Evolutionary conservation across 2,329 filamentous ascomycete species (phyloP), one percentile per base, ranked within the genome.

Genomic region (Cladosporium sp.): DNA sequence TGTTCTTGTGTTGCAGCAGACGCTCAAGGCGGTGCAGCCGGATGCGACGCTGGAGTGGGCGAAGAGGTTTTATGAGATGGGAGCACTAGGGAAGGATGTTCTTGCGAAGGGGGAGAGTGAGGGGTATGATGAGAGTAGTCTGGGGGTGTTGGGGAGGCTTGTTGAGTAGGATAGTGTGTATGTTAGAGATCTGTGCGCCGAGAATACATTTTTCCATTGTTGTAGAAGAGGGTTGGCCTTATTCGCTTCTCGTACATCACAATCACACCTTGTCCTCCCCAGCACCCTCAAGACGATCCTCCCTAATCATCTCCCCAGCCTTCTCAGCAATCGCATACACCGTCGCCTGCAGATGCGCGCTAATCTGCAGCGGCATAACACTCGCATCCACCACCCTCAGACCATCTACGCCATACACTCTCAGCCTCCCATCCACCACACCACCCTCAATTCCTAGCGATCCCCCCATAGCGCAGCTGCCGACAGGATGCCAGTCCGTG

Each of bases 1-100:
- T 76, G 92, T 97, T 58, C 85, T 97, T 26, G 95, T 99, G 48
- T 82, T 99, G 60, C 94, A 98, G 79, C 95, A 99, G 76, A 97
- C 97, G 73, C 86, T 99, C 64, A 97, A 97, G 81, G 39, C 96
- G 70, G 89, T 99, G 62, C 92, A 95, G 77, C 83, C 86, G 1
- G 85, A 85, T 10, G 89, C 91, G 3, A 84, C 86, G 65, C 81
- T 94, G 30, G 82, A 83, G 4, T 81, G 86, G 39, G 86, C 89
- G 0, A 84, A 86, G 23, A 84, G 86, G 66, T 94, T 90, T 79
- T 93, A 88, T 73, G 83, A 85, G 23, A 77, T 94, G 43, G 92
- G 86, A 74, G 89, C 89, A 5, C 87, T 84, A 76, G 81, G 83
- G 66, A 78, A 75, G 49, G 78, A 78, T 30, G 75, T 76, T 5